These are phyloP conservation scores for Chiua virens DNA, from an alignment of 768 basidiomycete species.

Conservation along the genomic window DNA sequence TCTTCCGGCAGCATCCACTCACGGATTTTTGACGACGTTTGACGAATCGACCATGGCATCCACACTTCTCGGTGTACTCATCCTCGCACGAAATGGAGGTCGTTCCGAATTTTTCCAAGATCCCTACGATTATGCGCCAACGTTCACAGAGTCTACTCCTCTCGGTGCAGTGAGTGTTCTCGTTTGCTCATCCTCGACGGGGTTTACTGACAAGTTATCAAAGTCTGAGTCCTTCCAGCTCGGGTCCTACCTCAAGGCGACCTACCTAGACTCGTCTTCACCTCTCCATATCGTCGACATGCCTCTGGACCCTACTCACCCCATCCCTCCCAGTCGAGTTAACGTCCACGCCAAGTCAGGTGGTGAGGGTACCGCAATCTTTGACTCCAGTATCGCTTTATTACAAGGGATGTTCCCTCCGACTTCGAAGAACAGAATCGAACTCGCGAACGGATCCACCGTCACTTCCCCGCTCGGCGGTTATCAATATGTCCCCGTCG, in stretches of 20 bases:
- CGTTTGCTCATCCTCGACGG: not conserved
- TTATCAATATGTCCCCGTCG: slow-evolving; percentile 87
- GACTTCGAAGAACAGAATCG: slow-evolving; percentile 62
- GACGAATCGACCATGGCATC: slow-evolving; percentile 22
- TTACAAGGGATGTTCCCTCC: slow-evolving; percentile 86
- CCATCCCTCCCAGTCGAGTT: slow-evolving; percentile 69
- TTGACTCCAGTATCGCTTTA: slow-evolving; percentile 80
- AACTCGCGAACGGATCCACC: slow-evolving; percentile 73
- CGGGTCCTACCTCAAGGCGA: slow-evolving; percentile 57
- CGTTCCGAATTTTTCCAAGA: slow-evolving; percentile 69
- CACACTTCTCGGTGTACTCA: slow-evolving; percentile 68
- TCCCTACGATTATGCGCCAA: slow-evolving; percentile 62
- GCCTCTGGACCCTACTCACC: slow-evolving; percentile 49
- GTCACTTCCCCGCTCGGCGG: slow-evolving; percentile 76
- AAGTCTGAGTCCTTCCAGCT: slow-evolving; percentile 70
- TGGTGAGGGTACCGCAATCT: slow-evolving; percentile 76
- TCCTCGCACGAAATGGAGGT: slow-evolving; percentile 78
- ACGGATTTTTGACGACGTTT: not conserved
- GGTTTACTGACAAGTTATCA: slow-evolving; percentile 7
- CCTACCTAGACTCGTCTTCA: slow-evolving; percentile 66
- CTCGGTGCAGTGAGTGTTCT: slow-evolving; percentile 61
- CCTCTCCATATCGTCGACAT: slow-evolving; percentile 69
- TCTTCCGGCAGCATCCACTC: not conserved
- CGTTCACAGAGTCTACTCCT: slow-evolving; percentile 69
- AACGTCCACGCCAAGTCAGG: slow-evolving; percentile 80